Evolutionary conservation across 768 basidiomycete genomes (phyloP).

Genomic region (Russula vinacea): DNA sequence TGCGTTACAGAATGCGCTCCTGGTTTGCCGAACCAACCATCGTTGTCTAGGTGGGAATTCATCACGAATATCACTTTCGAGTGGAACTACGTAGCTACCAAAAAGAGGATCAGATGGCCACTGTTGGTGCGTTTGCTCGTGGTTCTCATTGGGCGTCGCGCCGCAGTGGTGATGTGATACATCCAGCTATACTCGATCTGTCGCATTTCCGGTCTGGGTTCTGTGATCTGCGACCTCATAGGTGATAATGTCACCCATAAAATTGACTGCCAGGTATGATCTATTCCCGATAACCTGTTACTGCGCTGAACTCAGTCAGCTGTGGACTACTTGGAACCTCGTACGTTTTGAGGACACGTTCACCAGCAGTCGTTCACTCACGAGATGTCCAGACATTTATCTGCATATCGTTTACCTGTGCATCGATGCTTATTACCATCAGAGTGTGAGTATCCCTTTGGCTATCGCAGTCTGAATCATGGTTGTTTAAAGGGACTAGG

Average conservation of each 20-base stretch:
- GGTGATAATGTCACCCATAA: background rate
- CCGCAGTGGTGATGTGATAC: background rate
- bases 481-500: background rate
- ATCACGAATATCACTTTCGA: conserved; percentile 16
- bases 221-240: conserved; percentile 3
- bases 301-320: conserved; percentile 1
- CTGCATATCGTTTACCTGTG: conserved; percentile 6
- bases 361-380: background rate
- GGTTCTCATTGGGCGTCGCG: background rate
- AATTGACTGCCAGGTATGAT: conserved; percentile 22
- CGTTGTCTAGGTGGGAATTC: conserved; percentile 18
- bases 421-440: conserved; percentile 14
- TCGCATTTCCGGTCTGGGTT: conserved; percentile 9
- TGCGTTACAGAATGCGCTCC: background rate
- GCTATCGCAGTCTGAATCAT: background rate
- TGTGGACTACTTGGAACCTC: conserved; percentile 2
- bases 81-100: conserved; percentile 11
- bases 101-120: conserved; percentile 12
- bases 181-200: conserved; percentile 15
- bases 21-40: background rate
- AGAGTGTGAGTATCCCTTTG: conserved; percentile 10
- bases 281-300: background rate
- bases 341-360: conserved; percentile 7
- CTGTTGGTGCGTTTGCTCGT: conserved; percentile 6
- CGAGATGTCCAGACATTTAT: background rate